A percentile compares a stretch with the other conserved stretches of the same genome.
Evolutionary conservation across 495 filamentous ascomycete species (phyloP).

Genomic region (Penicillium argentinense): DNA sequence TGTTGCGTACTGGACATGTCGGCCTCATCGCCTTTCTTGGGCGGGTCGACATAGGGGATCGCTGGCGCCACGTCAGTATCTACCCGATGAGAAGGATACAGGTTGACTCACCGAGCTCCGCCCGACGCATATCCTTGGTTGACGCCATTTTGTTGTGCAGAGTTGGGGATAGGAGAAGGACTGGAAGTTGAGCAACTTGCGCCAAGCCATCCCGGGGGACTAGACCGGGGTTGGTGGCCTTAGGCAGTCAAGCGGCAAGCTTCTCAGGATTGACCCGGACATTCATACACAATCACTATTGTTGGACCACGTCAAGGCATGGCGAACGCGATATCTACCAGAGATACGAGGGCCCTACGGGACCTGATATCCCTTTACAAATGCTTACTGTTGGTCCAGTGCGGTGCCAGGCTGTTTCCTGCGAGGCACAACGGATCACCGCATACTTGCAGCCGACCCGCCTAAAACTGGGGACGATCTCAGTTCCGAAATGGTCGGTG

Average conservation of each 20-base stretch:
- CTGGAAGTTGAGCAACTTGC: constrained; percentile 9
- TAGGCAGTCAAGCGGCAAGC: background rate
- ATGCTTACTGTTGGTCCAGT: too few relatives aligned
- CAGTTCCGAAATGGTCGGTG: constrained; percentile 9
- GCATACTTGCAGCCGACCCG: constrained; percentile 4
- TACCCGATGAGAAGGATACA: background rate
- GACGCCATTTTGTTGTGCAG: constrained; percentile 55
- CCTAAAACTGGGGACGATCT: constrained; percentile 9
- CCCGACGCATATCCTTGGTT: constrained; percentile 84
- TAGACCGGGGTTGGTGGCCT: background rate
- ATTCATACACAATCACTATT: background rate
- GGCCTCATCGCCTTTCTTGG: constrained; percentile 52
- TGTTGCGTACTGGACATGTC: constrained; percentile 52
- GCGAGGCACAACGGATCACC: constrained; percentile 2
- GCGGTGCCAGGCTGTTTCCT: background rate
- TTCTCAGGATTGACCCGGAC: too few relatives aligned
- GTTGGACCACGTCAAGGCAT: too few relatives aligned
- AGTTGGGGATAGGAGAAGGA: constrained; percentile 9
- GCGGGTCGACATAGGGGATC: constrained; percentile 62
- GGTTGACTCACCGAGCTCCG: constrained; percentile 70
- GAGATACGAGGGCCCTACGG: too few relatives aligned
- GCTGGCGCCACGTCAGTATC: constrained; percentile 37
- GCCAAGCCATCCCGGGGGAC: constrained; percentile 7
- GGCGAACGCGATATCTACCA: too few relatives aligned
- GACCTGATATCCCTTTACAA: too few relatives aligned